phyloP scores from a whole-genome alignment of 1,139 yeast genomes.

The Yamadazyma triangularis region DNA sequence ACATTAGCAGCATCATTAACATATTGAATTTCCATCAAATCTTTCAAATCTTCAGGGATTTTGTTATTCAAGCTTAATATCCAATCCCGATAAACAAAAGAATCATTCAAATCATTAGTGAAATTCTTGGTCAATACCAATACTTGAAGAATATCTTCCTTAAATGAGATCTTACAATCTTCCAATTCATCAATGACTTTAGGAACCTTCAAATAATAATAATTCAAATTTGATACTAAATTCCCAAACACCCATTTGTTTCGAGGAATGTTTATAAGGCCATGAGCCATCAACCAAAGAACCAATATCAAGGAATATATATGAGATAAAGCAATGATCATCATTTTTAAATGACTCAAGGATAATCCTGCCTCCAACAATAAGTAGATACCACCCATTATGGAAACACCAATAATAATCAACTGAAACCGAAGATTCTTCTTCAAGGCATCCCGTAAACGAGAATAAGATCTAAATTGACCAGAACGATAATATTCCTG shows the following conservation, averaged over 20 bases:
- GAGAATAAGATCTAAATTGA: constrained; percentile 42
- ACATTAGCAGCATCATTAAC: constrained; percentile 15
- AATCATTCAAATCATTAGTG: constrained; percentile 32
- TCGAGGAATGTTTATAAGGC: constrained; percentile 65
- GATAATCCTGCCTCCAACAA: constrained; percentile 58
- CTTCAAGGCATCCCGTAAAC: constrained; percentile 53
- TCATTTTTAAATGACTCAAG: constrained; percentile 53
- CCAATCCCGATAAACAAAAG: constrained; percentile 38
- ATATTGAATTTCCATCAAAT: constrained; percentile 30
- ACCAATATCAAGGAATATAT: constrained; percentile 75
- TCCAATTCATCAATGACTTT: constrained; percentile 55
- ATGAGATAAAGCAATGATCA: constrained; percentile 74
- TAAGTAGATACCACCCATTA: constrained; percentile 56
- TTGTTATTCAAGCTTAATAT: constrained; percentile 26
- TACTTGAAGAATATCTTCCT: constrained; percentile 65
- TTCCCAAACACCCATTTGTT: constrained; percentile 49
- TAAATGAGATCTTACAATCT: constrained; percentile 59
- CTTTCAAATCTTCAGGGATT: constrained; percentile 34
- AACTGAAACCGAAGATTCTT: constrained; percentile 59
- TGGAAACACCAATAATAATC: constrained; percentile 49
- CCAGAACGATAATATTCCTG: constrained; percentile 76
- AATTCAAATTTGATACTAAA: constrained; percentile 33
- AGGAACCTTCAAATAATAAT: constrained; percentile 53
- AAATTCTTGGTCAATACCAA: constrained; percentile 37
- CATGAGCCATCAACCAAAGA: constrained; percentile 84